Conservation (phyloP, 2,329 filamentous ascomycete genomes). For the Thermomyces lanuginosus region DNA sequence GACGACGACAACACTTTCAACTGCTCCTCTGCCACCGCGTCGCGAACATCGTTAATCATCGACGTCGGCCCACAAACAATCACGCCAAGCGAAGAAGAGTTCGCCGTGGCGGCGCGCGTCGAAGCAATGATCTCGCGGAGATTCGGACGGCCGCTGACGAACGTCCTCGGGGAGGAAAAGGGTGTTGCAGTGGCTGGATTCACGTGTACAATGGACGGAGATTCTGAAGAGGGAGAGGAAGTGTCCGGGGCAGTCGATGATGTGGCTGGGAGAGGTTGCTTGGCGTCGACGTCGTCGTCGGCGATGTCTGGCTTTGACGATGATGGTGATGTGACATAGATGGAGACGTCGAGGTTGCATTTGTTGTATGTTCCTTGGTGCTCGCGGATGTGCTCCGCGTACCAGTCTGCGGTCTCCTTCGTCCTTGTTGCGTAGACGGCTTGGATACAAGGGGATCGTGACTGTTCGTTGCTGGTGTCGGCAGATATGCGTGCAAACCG, state of each 20-base stretch:
- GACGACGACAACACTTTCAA: slow-evolving; percentile 20
- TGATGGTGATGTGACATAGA: no score
- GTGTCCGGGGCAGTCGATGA: no score
- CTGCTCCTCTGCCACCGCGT: slow-evolving; percentile 32
- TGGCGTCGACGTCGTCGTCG: no score
- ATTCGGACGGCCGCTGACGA: slow-evolving; percentile 3
- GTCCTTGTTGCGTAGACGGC: slow-evolving; percentile 2
- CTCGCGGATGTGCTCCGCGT: no score
- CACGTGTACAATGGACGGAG: not conserved
- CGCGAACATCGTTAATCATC: slow-evolving; percentile 34
- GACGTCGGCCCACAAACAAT: slow-evolving; percentile 30
- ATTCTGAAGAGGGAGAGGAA: no score
- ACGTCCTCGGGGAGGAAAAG: no score
- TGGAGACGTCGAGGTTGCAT: no score
- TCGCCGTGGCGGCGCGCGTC: not conserved
- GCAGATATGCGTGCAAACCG: slow-evolving; percentile 2
- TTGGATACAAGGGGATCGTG: slow-evolving; percentile 1
- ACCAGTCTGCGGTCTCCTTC: slow-evolving; percentile 2
- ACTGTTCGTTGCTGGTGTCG: slow-evolving; percentile 4
- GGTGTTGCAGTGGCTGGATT: no score
- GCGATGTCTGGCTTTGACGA: no score
- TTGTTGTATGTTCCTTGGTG: no score
- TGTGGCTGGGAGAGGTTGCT: no score
- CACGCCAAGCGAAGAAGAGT: slow-evolving; percentile 10
- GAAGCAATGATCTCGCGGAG: slow-evolving; percentile 1